Percentiles rank a stretch among this genome's conserved stretches.
Conservation (phyloP, 148 eudicot genomes). For the Amaranthus hypochondriacus region DNA sequence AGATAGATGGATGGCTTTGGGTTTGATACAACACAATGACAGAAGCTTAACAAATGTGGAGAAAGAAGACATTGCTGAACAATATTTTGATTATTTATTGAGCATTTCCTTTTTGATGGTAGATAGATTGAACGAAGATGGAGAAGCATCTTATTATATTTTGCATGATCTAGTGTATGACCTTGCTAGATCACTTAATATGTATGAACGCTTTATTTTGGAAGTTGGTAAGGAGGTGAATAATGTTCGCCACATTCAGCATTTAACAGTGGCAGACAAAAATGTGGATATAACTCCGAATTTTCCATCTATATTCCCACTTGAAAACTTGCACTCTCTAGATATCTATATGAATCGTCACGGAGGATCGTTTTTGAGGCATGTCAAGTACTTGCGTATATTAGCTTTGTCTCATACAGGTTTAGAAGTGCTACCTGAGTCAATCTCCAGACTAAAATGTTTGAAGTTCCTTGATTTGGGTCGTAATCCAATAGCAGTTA, state of each 20-base stretch:
- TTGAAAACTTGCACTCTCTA: not conserved
- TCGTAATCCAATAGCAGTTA: not conserved
- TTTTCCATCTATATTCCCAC: too few species aligned
- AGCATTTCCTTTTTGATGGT: not conserved
- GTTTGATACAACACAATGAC: not conserved
- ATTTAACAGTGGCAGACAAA: not conserved
- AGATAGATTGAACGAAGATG: not conserved
- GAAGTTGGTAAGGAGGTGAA: not conserved
- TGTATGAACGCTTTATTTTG: not conserved
- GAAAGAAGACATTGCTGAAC: not conserved
- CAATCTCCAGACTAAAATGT: not conserved
- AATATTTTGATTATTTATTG: not conserved
- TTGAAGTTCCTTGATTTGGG: not conserved
- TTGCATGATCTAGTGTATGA: not conserved
- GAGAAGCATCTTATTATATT: not conserved
- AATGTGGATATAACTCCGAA: not conserved
- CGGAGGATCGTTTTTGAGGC: not conserved
- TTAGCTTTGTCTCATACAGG: not conserved
- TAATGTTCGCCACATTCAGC: not conserved
- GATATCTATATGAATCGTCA: not conserved
- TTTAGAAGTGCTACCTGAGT: not conserved
- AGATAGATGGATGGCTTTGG: not conserved
- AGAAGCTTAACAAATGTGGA: too few species aligned
- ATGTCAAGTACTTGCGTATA: slow-evolving; percentile 1
- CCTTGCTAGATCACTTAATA: not conserved